Conservation (phyloP, 2,329 filamentous ascomycete genomes). For the Tympanopsis confertula region DNA sequence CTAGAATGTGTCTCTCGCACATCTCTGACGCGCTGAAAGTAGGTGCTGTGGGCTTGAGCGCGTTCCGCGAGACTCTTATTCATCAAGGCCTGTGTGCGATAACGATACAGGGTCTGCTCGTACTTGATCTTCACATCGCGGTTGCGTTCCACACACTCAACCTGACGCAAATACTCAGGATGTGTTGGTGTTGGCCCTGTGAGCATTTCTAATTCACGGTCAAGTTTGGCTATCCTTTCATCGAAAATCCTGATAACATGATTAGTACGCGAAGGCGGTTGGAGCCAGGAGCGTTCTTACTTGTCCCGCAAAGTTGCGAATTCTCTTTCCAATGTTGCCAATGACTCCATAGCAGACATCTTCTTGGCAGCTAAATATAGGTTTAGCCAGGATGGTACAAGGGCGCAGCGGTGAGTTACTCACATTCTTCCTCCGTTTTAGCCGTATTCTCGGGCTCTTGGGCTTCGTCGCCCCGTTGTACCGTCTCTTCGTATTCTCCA, state of each 20-base stretch:
- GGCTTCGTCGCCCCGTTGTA: background rate
- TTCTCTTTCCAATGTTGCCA: conserved; percentile 44
- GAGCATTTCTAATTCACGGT: conserved; percentile 46
- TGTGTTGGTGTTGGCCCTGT: conserved; percentile 34
- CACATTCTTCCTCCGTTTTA: background rate
- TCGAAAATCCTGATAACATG: conserved; percentile 34
- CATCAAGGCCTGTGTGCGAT: conserved; percentile 40
- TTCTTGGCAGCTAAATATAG: conserved; percentile 32
- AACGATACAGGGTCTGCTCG: conserved; percentile 40
- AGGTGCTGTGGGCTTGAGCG: conserved; percentile 48
- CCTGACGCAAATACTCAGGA: conserved; percentile 47
- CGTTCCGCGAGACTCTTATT: conserved; percentile 44
- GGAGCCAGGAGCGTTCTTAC: conserved; percentile 13
- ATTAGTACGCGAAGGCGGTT: conserved; percentile 2
- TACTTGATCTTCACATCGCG: conserved; percentile 47
- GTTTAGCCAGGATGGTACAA: conserved; percentile 1
- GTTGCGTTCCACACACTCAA: conserved; percentile 45
- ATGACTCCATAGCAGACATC: conserved; percentile 39
- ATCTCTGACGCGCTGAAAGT: conserved; percentile 46
- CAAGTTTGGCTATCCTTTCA: conserved; percentile 44
- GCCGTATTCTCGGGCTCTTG: background rate
- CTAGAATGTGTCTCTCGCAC: conserved; percentile 43
- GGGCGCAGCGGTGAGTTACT: background rate
- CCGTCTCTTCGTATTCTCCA: conserved; percentile 18
- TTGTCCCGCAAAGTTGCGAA: conserved; percentile 46